Percentiles rank a stretch among this genome's conserved stretches.
Conservation (phyloP, 257 asterid genomes). For the Lycium barbarum region DNA sequence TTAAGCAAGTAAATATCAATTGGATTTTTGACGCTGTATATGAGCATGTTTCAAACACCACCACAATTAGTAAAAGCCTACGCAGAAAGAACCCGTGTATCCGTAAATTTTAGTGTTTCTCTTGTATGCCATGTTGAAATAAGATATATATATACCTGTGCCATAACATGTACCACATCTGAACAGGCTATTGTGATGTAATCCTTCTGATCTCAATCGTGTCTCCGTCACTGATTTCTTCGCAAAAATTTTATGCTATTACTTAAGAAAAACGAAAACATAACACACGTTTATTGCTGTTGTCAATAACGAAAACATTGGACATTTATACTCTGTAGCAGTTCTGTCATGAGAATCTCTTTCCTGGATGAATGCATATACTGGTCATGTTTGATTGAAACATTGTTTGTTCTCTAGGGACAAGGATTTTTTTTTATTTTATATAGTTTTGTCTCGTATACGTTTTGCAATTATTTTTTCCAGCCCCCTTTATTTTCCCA, state of each 20-base stretch:
- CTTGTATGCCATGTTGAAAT: constrained; percentile 1
- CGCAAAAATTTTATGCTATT: neutral
- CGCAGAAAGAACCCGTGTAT: neutral
- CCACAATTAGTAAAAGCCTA: neutral
- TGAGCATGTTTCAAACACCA: neutral
- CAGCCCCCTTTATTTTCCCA: too few relatives aligned
- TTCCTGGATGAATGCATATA: neutral
- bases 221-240: neutral
- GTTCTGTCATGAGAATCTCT: neutral
- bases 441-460: neutral
- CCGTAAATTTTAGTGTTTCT: neutral
- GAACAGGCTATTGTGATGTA: neutral
- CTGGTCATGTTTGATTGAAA: neutral
- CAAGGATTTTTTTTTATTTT: too few relatives aligned
- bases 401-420: neutral
- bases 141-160: neutral
- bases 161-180: neutral
- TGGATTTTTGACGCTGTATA: constrained; percentile 10
- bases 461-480: neutral
- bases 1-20: neutral
- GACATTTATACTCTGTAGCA: neutral
- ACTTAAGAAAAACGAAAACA: neutral
- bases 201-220: neutral
- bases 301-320: neutral
- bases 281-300: neutral